Evolutionary conservation across 2,329 filamentous ascomycete species (phyloP), one percentile per base, ranked within the genome.

Genomic region (Sarocladiaceae sp.): DNA sequence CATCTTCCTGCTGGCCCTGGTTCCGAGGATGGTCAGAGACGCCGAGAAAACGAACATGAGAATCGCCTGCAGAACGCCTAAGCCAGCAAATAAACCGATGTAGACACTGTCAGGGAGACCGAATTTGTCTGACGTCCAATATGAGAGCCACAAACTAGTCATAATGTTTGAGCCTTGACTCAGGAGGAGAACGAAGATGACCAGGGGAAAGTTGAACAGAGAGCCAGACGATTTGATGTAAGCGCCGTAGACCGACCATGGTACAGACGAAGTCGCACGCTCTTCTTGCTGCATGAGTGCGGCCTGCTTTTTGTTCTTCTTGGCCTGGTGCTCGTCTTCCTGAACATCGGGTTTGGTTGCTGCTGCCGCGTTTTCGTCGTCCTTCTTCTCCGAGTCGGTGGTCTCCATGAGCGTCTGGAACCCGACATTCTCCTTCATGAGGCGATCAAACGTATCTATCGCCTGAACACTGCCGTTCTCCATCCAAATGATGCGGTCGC

Each of bases 401-500:
- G 88, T 82, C 65, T 88, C 85, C 85, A 97, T 89, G 41, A 97
- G 70, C 23, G 83, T 74, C 57, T 82, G 81, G 68, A 97, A 97
- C 4, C 78, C 80, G n/a, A 73, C 68, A 54, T 93, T 85, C 50
- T 83, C 73, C 6, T 72, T 71, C 83, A 95, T 95, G 15, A 97
- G 73, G 47, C 94, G 90, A 26, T 87, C 80, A 55, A 91, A 97
- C 0, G 90, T 96, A 53, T 93, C 90, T 31, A 96, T 72, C 4
- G 89, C 88, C 60, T 86, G 80, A 45, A 97, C 85, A 44, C 74
- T 80, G 34, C 93, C 93, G 13, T 82, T 80, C 45, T 96, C 86
- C 79, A 98, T 90, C 80, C 89, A 90, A 40, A 97, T 81, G 51
- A 97, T 91, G 26, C 91, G 78, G 59, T 97, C 91, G 55, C 89